Conservation (phyloP, 2,329 filamentous ascomycete genomes). For the Gyromitra esculenta region DNA sequence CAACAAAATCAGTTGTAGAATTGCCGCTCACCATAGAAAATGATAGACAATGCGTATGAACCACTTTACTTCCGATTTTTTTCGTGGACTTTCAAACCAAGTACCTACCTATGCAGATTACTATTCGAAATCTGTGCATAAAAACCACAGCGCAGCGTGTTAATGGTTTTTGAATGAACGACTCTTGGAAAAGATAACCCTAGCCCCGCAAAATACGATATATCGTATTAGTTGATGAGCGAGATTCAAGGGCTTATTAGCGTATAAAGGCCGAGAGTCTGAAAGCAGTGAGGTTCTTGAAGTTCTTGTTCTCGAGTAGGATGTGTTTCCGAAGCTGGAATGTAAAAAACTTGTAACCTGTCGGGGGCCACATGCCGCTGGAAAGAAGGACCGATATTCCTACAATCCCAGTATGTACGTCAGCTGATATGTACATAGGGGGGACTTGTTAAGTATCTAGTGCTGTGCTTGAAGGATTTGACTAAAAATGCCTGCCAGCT, state of each 20-base stretch:
- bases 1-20: conserved; percentile 16
- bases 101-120: conserved; percentile 41
- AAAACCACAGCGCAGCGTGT: conserved; percentile 28
- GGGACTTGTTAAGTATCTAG: conserved; percentile 27
- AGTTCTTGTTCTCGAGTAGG: conserved; percentile 41
- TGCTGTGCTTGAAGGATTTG: conserved; percentile 20
- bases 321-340: conserved; percentile 44
- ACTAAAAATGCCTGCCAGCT: conserved; percentile 26
- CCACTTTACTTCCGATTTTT: conserved; percentile 29
- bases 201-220: conserved; percentile 44
- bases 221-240: conserved; percentile 44
- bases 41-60: conserved; percentile 41
- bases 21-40: conserved; percentile 30
- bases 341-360: conserved; percentile 16
- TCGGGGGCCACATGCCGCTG: conserved; percentile 25
- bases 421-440: conserved; percentile 37
- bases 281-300: conserved; percentile 28
- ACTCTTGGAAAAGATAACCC: conserved; percentile 35
- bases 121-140: conserved; percentile 26
- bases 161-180: conserved; percentile 3
- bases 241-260: conserved; percentile 37
- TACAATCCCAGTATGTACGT: conserved; percentile 40
- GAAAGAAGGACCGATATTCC: conserved; percentile 40
- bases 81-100: conserved; percentile 26
- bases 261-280: conserved; percentile 13